phyloP scores from a whole-genome alignment of 352 stramenopile species.

The Phytopythium sindhum region DNA sequence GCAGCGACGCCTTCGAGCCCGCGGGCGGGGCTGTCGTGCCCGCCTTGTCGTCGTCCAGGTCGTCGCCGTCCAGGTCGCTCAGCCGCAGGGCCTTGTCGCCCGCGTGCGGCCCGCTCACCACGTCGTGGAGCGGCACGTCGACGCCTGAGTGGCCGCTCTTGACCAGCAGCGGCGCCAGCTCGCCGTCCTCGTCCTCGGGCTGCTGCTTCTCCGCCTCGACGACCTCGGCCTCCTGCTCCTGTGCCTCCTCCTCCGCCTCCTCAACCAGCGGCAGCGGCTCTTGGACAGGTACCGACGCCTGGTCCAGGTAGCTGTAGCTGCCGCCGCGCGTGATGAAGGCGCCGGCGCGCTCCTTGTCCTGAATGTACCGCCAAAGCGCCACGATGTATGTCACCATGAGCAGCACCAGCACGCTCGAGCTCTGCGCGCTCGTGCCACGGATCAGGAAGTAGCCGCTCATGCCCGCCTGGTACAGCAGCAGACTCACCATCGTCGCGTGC shows the following conservation, averaged over 20 bases:
- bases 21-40: slow-evolving; percentile 6
- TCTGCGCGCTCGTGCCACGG: slow-evolving; percentile 71
- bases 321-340: slow-evolving; percentile 34
- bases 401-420: slow-evolving; percentile 60
- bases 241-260: not conserved
- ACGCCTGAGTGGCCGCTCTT: slow-evolving; percentile 10
- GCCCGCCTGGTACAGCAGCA: slow-evolving; percentile 76
- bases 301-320: slow-evolving; percentile 35
- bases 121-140: not conserved
- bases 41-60: slow-evolving; percentile 14
- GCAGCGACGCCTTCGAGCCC: not conserved
- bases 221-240: not conserved
- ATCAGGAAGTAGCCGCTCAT: slow-evolving; percentile 87
- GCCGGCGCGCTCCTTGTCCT: slow-evolving; percentile 79
- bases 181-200: slow-evolving; percentile 26
- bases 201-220: slow-evolving; percentile 21
- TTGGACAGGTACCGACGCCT: slow-evolving; percentile 15
- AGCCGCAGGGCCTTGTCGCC: slow-evolving; percentile 9
- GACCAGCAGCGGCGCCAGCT: slow-evolving; percentile 5
- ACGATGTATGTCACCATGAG: slow-evolving; percentile 85
- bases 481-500: slow-evolving; percentile 74
- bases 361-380: slow-evolving; percentile 76
- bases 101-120: not conserved
- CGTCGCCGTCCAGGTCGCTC: slow-evolving; percentile 11
- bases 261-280: slow-evolving; percentile 1